These are phyloP conservation scores for Calophaca sinica DNA, from an alignment of 306 rosid genomes.

Conservation along the genomic window DNA sequence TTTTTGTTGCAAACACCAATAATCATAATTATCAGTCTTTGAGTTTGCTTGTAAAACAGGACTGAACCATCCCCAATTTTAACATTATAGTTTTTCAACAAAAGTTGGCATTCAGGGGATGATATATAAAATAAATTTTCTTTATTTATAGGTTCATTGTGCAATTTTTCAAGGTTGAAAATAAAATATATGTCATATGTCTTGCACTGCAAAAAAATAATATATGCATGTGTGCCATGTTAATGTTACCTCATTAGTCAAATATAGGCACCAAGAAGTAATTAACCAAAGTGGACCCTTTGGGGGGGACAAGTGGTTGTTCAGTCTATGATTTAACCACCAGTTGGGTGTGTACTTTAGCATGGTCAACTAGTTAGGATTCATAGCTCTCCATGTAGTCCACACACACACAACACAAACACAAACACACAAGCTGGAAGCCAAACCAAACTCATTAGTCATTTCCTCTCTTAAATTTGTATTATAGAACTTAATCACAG, in stretches of 20 bases:
- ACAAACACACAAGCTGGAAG: constrained; percentile 4
- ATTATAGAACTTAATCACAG: constrained; percentile 9
- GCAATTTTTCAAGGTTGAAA: neutral
- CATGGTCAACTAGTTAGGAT: constrained; percentile 46
- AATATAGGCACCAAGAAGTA: constrained; percentile 16
- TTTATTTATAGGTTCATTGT: neutral
- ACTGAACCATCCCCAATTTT: neutral
- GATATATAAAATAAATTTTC: neutral
- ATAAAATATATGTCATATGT: neutral
- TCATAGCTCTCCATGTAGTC: neutral
- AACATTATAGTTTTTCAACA: neutral
- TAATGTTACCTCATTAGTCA: neutral
- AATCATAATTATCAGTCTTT: neutral
- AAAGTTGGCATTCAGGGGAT: neutral
- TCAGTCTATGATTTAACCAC: constrained; percentile 53
- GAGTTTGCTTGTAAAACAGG: neutral
- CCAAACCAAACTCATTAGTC: constrained; percentile 26
- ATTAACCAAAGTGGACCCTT: constrained; percentile 28
- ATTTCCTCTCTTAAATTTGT: constrained; percentile 40
- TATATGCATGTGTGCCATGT: neutral
- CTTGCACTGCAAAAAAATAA: neutral
- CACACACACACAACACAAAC: neutral
- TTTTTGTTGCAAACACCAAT: constrained; percentile 5
- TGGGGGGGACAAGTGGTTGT: constrained; percentile 55
- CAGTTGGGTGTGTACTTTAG: constrained; percentile 46